Base-by-base conservation (phyloP, 768 basidiomycete species). In the Tulasnella sp. region DNA sequence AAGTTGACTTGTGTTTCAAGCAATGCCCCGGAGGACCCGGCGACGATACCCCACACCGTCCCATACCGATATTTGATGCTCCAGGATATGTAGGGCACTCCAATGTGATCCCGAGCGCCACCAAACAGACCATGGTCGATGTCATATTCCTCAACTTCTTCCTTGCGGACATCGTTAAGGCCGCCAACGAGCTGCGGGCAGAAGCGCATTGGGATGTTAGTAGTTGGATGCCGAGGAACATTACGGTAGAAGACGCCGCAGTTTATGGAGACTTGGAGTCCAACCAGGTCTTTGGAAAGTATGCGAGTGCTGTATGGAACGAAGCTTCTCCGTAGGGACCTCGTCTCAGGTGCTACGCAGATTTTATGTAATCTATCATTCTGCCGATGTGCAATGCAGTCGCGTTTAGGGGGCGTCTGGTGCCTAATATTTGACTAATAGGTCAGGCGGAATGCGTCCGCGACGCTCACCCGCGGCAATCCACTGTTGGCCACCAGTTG, bases 121-220 rank as follows among this genome's bases (percentile, higher is more conserved):
- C 88, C 0, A 85, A 85, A 75, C 85, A 87, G 75, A 86, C 89
- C 0, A 85, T 85, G 0, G 86, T 95, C 79, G 93, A 95, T 81
- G 87, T 95, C 29, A 90, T 94, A 44, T 95, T 94, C 82, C 86
- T 91, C 70, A 86, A 91, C 82, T 94, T 93, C 83, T 90, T 93
- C 81, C 85, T 87, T 81, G 75, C 81, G 6, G 84, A 88, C 79
- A 81, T 84, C 18, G 29, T 83, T 3, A 32, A 80, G 5, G 87
- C 89, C 37, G 82, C 93, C 74, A 94, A 94, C 81, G 46, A 72
- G 1, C 81, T 90, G 32, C 90, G 91, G 84, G 86, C 61, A 9
- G 82, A 80, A 67, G 44, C 61, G 37, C 42, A 74, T 44, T 61
- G 57, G 57, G 57, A 61, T 16, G 26, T 61, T 26, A 29, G 26